A percentile compares a stretch with the other conserved stretches of the same genome.
Conservation (phyloP, 2,329 filamentous ascomycete species). For the Epichloe coenophiala region DNA sequence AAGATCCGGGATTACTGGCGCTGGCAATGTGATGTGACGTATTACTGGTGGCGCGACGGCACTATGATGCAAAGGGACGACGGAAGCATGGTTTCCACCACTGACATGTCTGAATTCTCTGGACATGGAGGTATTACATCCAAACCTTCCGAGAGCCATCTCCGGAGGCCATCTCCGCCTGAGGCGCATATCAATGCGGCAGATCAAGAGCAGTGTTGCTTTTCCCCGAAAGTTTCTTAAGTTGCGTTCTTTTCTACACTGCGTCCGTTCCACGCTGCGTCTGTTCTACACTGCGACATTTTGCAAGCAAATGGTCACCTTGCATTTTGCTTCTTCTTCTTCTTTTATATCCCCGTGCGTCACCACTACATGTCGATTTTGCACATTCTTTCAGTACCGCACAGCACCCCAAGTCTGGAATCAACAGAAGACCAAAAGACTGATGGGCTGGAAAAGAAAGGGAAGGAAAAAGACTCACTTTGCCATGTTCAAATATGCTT, state of each 20-base stretch:
- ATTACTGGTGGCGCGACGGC: constrained; percentile 23
- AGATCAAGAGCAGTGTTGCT: constrained; percentile 2
- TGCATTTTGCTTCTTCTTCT: no score
- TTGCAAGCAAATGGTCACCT: no score
- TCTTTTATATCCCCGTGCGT: neutral
- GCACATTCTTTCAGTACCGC: neutral
- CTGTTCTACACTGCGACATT: no score
- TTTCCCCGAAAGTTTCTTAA: no score
- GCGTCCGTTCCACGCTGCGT: no score
- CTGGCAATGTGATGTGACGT: constrained; percentile 25
- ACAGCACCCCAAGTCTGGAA: constrained; percentile 1
- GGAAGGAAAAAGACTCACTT: neutral
- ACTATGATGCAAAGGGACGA: constrained; percentile 9
- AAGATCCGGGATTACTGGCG: constrained; percentile 20
- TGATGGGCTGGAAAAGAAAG: neutral
- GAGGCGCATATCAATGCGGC: neutral
- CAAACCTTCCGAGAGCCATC: constrained; percentile 11
- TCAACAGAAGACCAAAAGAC: neutral
- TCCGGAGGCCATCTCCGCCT: constrained; percentile 7
- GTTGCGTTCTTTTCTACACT: no score
- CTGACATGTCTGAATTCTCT: constrained; percentile 12
- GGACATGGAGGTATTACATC: constrained; percentile 13
- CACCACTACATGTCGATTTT: neutral
- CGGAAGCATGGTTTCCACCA: constrained; percentile 9
- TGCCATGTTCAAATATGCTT: neutral